phyloP scores from a whole-genome alignment of 768 basidiomycete genomes.

The Kwoniella bestiolae region DNA sequence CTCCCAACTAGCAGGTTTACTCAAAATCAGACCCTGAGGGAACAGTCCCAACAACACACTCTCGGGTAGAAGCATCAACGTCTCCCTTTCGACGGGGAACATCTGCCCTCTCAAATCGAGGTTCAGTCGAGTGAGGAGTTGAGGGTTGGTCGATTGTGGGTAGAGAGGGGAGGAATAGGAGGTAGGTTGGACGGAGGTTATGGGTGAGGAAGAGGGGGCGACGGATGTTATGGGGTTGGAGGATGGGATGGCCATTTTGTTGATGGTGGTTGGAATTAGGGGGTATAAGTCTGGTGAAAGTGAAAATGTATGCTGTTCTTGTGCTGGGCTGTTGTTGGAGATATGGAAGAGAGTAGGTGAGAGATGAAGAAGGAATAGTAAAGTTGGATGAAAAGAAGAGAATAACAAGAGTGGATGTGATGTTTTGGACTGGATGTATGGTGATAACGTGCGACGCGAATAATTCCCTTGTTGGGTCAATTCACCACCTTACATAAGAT shows the following conservation, averaged over 20 bases:
- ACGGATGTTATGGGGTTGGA: constrained; percentile 59
- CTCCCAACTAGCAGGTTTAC: constrained; percentile 67
- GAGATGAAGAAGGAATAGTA: neutral
- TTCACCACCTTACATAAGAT: too few relatives aligned
- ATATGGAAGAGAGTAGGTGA: neutral
- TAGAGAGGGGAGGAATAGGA: constrained; percentile 41
- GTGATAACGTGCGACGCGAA: neutral
- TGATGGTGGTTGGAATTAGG: neutral
- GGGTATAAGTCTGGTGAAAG: too few relatives aligned
- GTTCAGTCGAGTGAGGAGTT: constrained; percentile 82
- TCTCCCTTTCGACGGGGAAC: constrained; percentile 95
- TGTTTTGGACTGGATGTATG: constrained; percentile 19
- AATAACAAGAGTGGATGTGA: neutral
- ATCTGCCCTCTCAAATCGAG: constrained; percentile 89
- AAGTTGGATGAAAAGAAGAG: constrained; percentile 9
- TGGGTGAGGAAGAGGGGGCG: constrained; percentile 52
- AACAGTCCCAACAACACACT: constrained; percentile 94
- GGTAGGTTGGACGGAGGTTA: constrained; percentile 55
- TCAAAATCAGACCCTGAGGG: constrained; percentile 93
- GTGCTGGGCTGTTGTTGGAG: neutral
- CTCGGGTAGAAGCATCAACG: constrained; percentile 97
- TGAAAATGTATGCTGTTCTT: neutral
- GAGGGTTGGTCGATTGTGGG: constrained; percentile 64
- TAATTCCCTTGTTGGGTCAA: neutral
- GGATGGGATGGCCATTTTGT: constrained; percentile 47